These are phyloP conservation scores for Cyclotella cryptica DNA, from an alignment of 108 stramenopile genomes.

Conservation along the genomic window DNA sequence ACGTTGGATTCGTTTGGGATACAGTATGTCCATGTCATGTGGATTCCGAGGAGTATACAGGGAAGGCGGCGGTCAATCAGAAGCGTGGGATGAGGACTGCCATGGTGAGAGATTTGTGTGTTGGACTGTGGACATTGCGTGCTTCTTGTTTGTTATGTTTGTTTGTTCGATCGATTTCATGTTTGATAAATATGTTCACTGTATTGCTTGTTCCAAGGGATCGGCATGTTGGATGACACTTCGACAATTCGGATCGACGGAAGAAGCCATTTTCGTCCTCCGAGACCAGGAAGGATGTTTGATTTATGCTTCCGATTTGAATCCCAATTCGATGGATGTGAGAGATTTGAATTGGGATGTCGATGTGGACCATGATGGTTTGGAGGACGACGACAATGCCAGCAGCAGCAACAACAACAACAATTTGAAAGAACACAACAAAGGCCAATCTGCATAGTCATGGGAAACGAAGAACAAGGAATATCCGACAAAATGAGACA, in stretches of 20 bases:
- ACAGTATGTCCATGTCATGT: slow-evolving; percentile 83
- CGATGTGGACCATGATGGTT: slow-evolving; percentile 41
- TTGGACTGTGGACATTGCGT: no score
- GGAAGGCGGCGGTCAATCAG: slow-evolving; percentile 73
- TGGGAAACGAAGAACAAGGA: slow-evolving; percentile 94
- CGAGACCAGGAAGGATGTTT: slow-evolving; percentile 61
- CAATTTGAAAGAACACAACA: slow-evolving; percentile 21
- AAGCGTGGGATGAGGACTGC: slow-evolving; percentile 85
- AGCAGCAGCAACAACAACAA: not conserved
- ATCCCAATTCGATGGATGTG: slow-evolving; percentile 71
- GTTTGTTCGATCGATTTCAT: no score
- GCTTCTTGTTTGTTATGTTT: no score
- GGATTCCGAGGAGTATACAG: slow-evolving; percentile 62
- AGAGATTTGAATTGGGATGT: slow-evolving; percentile 79
- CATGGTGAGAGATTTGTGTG: slow-evolving; percentile 59
- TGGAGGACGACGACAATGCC: slow-evolving; percentile 13
- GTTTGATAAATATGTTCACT: no score
- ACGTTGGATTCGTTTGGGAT: slow-evolving; percentile 91
- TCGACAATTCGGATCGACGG: slow-evolving; percentile 39
- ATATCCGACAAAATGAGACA: slow-evolving; percentile 72
- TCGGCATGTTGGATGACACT: slow-evolving; percentile 50
- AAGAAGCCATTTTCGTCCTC: slow-evolving; percentile 40
- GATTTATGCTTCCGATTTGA: slow-evolving; percentile 76
- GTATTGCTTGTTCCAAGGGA: slow-evolving; percentile 32
- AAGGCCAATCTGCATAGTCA: slow-evolving; percentile 83